These are phyloP conservation scores for Beta lomatogona DNA, from an alignment of 179 eudicot genomes.

Conservation along the genomic window DNA sequence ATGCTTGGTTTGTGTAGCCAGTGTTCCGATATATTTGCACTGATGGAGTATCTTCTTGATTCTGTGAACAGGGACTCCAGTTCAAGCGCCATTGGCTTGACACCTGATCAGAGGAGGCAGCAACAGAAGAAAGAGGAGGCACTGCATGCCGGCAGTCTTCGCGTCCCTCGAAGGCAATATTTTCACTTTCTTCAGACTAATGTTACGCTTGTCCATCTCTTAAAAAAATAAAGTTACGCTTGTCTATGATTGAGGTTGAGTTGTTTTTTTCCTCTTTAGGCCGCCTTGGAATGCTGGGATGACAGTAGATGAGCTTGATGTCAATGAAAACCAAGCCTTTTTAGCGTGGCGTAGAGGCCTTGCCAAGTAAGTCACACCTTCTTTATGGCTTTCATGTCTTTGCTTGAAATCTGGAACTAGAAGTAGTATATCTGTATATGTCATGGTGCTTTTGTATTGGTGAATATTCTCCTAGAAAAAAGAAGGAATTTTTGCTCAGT, in stretches of 20 bases:
- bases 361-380: constrained; percentile 59
- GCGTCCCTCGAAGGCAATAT: constrained; percentile 86
- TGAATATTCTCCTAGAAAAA: background rate
- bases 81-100: constrained; percentile 52
- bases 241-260: background rate
- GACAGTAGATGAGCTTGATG: constrained; percentile 93
- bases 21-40: background rate
- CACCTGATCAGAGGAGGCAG: constrained; percentile 61
- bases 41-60: background rate
- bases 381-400: background rate
- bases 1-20: background rate
- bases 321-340: constrained; percentile 77
- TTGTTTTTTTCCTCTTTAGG: constrained; percentile 43
- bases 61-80: constrained; percentile 55
- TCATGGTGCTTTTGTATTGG: background rate
- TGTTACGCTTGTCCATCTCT: background rate
- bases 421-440: background rate
- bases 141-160: constrained; percentile 80
- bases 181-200: constrained; percentile 3
- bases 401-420: background rate
- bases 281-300: constrained; percentile 83
- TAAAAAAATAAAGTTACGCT: background rate
- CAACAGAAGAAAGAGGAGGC: constrained; percentile 82
- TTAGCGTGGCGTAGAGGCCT: constrained; percentile 84
- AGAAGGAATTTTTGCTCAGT: background rate